Percentiles rank a stretch among this genome's conserved stretches.
phyloP scores from a whole-genome alignment of 768 basidiomycete genomes.

The Tricholoma saponaceum region DNA sequence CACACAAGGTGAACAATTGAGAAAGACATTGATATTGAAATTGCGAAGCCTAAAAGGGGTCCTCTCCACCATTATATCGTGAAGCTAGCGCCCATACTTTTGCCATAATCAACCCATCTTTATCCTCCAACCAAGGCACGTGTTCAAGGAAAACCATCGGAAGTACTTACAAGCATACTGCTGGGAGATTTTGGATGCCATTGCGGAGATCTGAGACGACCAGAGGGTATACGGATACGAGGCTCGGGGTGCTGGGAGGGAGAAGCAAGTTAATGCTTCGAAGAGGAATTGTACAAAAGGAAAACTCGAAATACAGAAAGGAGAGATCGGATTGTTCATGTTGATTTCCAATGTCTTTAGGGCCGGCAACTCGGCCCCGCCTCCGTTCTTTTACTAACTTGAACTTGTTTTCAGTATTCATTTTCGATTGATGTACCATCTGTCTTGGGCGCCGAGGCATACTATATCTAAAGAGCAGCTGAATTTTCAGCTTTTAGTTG shows the following conservation, averaged over 20 bases:
- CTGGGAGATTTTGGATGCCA: constrained; percentile 74
- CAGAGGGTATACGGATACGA: constrained; percentile 22
- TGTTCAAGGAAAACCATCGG: constrained; percentile 14
- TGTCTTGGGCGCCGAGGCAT: too few species aligned
- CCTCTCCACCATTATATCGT: not conserved
- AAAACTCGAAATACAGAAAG: not conserved
- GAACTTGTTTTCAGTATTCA: too few species aligned
- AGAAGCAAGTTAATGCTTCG: constrained; percentile 89
- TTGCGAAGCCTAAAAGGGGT: not conserved
- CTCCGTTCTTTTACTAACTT: too few species aligned
- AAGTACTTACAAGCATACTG: constrained; percentile 76
- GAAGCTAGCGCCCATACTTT: not conserved
- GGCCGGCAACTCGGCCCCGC: constrained; percentile 2
- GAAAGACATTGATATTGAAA: not conserved
- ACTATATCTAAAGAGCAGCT: too few species aligned
- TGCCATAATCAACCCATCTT: constrained; percentile 3
- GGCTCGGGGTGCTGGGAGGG: constrained; percentile 52
- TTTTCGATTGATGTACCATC: too few species aligned
- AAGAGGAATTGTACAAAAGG: constrained; percentile 14
- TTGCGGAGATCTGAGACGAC: constrained; percentile 33
- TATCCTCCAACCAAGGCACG: constrained; percentile 6
- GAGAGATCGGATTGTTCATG: constrained; percentile 10
- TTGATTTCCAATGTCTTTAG: constrained; percentile 9
- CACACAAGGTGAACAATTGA: not conserved
- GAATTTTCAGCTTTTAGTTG: too few species aligned